Base-by-base conservation (phyloP, 2,329 filamentous ascomycete genomes). In the Aspergillus chevalieri region DNA sequence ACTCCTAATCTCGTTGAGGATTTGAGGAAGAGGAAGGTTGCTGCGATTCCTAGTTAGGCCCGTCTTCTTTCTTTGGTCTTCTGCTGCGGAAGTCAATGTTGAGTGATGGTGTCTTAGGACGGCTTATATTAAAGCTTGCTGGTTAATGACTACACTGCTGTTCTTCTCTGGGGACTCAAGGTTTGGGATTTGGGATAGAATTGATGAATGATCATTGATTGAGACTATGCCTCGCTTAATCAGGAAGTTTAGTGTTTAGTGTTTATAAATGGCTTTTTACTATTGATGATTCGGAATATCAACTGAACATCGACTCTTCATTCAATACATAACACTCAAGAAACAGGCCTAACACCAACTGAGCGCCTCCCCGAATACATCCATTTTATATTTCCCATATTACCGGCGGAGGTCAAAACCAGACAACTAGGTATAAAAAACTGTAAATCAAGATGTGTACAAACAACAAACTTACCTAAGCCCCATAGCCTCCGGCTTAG, bases 1-100 rank as follows among this genome's bases (percentile, higher is more conserved):
- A 38, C 34, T 38, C 38, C 87, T 85, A 8, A 89, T 84, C 87
- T 95, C 92, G 65, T 90, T 84, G 70, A 96, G 91, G 24, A 96
- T 79, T 70, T 96, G 89, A 21, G 88, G n/a, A 58, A 56, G 46
- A 54, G 64, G 38, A 65, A 56, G 26, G 50, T 53, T 33, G 55
- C 60, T 22, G 43, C 54, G 30, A 47, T 54, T 34, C 49, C 51
- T 15, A 55, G 26, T 10, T 30, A 59, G 30, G 43, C 53, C 15
- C 42, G 52, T 48, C 47, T 56, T 26, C 47, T 53, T 34, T 21
- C 14, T 14, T 44, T 3, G 4, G n/a, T 6, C 17, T 12, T 41
- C 10, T n/a, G 21, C 10, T n/a, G 21, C 10, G 5, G 15, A 12
- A 14, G 9, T 41, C 6, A 19, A 19, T 21, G 9, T 22, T 14